Evolutionary conservation across 768 basidiomycete species (phyloP).

Genomic region (Hypholoma fasciculare): DNA sequence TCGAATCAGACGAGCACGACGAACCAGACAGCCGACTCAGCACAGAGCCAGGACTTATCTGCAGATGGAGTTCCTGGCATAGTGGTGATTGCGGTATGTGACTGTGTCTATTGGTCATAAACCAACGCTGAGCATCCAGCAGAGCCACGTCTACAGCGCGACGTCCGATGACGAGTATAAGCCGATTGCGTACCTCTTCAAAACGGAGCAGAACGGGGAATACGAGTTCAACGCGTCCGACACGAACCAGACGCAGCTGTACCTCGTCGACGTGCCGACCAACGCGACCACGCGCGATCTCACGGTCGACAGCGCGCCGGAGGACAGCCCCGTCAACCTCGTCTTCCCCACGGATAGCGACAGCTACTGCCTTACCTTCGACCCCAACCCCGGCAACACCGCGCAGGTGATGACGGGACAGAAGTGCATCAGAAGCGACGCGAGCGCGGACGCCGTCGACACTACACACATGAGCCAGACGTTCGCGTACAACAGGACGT

Average conservation of each 20-base stretch:
- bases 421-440: slow-evolving; percentile 33
- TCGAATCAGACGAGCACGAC: background rate
- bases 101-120: background rate
- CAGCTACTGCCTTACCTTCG: slow-evolving; percentile 63
- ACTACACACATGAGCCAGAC: slow-evolving; percentile 47
- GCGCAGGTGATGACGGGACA: slow-evolving; percentile 48
- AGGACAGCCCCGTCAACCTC: slow-evolving; percentile 35
- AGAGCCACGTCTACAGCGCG: slow-evolving; percentile 10
- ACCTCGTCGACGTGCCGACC: slow-evolving; percentile 28
- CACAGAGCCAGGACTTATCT: background rate
- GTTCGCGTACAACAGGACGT: slow-evolving; percentile 54
- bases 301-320: slow-evolving; percentile 15
- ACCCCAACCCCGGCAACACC: slow-evolving; percentile 47
- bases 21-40: background rate
- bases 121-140: background rate
- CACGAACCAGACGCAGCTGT: slow-evolving; percentile 43
- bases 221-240: slow-evolving; percentile 52
- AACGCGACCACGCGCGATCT: background rate
- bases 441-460: background rate
- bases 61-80: background rate
- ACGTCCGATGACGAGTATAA: background rate
- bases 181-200: slow-evolving; percentile 19
- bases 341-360: slow-evolving; percentile 30
- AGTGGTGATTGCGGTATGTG: background rate
- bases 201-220: slow-evolving; percentile 21